Evolutionary conservation across 2,329 filamentous ascomycete genomes (phyloP).

Genomic region (Aspergillus sp.): DNA sequence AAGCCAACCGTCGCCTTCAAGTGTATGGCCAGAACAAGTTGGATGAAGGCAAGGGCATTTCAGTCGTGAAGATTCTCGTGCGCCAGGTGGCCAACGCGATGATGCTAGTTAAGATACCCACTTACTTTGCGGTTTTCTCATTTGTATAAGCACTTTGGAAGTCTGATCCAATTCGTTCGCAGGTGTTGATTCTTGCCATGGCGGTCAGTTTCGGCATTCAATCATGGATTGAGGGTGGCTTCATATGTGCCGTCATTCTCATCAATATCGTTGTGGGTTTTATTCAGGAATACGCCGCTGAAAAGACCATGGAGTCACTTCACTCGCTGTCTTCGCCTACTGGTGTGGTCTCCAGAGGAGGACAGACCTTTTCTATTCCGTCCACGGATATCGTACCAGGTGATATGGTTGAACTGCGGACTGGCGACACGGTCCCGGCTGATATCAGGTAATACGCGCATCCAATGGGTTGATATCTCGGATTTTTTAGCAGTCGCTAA

Average conservation of each 20-base stretch:
- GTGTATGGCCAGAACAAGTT: conserved; percentile 58
- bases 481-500: conserved; percentile 23
- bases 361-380: conserved; percentile 48
- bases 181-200: conserved; percentile 74
- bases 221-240: conserved; percentile 54
- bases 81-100: conserved; percentile 63
- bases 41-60: conserved; percentile 58
- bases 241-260: conserved; percentile 53
- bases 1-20: conserved; percentile 50
- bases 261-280: conserved; percentile 55
- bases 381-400: conserved; percentile 57
- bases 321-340: conserved; percentile 52
- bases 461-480: not conserved
- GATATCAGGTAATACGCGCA: conserved; percentile 46
- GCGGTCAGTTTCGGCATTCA: conserved; percentile 53
- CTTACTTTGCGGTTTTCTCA: conserved; percentile 6
- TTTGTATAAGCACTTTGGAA: not conserved
- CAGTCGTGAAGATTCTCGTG: conserved; percentile 62
- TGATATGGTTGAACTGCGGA: conserved; percentile 51
- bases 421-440: conserved; percentile 55
- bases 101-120: conserved; percentile 48
- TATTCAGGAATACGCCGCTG: conserved; percentile 55
- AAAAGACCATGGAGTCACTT: conserved; percentile 57
- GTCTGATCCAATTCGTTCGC: conserved; percentile 2
- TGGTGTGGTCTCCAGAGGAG: conserved; percentile 52